Evolutionary conservation across 2,329 filamentous ascomycete genomes (phyloP), one percentile per base, ranked within the genome.

Genomic region (Beauveria caledonica): DNA sequence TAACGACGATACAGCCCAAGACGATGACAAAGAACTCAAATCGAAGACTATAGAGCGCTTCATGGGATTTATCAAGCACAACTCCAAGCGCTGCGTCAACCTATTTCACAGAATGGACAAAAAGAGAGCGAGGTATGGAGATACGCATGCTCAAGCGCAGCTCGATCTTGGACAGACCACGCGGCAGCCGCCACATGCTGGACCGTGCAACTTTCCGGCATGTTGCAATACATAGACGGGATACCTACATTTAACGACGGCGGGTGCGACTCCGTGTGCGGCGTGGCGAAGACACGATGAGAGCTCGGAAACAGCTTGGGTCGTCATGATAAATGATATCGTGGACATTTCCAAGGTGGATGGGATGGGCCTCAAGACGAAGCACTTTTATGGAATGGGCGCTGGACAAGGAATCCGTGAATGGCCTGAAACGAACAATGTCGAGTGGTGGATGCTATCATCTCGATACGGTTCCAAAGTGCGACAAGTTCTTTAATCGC

Each of bases 161-260:
- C 78, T 92, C 0, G 89, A 89, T 10, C 88, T 88, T 1, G 77
- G 93, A 1, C 77, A 76, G 9, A 67, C 73, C 29, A 68, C 77
- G 1, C 23, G 56, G 3, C 71, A 74, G 10, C 68, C 75, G 6
- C 74, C 79, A 1, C 71, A 77, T 1, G 79, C 82, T 0, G 90
- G 91, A 0, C 91, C 90, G 0, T 78, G 91, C 0, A 86, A 87
- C 21, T 95, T 94, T 74, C 85, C 86, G 33, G 86, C 81, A 0
- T 80, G 90, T 5, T 89, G 80, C 67, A 78, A 85, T 21, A 89
- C 90, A 8, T 82, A 86, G 66, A 88, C 86, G 67, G 90, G 90
- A 46, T 56, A 56, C 39, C 10, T 56, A 3, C 44, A 56, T 33
- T n/a, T 56, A 7, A 5, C 39, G 2, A 56, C 53, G 11, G 23